Conservation (phyloP, 257 asterid genomes). For the Solanum dulcamara region DNA sequence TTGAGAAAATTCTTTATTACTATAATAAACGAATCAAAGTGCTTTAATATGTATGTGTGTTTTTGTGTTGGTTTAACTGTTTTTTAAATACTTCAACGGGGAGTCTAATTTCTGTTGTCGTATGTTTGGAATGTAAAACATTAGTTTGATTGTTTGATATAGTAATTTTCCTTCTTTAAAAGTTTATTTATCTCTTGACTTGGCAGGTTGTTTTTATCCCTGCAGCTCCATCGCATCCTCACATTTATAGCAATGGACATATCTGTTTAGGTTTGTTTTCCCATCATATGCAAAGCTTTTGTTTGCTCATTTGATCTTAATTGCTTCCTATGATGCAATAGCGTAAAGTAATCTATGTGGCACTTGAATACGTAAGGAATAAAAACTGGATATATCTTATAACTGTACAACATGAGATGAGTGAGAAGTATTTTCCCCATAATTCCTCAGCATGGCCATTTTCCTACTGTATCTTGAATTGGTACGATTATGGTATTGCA, state of each 20-base stretch:
- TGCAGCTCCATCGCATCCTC: constrained; percentile 89
- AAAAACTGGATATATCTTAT: background rate
- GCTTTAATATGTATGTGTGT: background rate
- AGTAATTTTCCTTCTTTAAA: background rate
- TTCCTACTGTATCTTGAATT: background rate
- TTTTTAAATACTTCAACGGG: background rate
- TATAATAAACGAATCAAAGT: background rate
- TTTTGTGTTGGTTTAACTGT: background rate
- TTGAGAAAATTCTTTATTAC: background rate
- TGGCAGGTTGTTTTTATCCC: constrained; percentile 63
- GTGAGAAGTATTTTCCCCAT: background rate
- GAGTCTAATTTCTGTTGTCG: background rate
- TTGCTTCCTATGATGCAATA: background rate
- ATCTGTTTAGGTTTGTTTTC: constrained; percentile 69
- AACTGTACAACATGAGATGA: background rate
- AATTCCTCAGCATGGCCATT: background rate
- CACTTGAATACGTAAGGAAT: background rate
- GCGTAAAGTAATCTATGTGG: background rate
- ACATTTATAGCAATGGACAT: constrained; percentile 92
- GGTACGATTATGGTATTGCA: background rate
- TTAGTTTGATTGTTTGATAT: background rate
- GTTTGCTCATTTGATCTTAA: background rate
- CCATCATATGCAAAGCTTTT: background rate
- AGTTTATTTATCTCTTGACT: background rate
- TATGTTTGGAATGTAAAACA: background rate